A percentile compares a stretch with the other conserved stretches of the same genome.
Evolutionary conservation across 768 basidiomycete genomes (phyloP).

Genomic region (Cystoderma amianthinum): DNA sequence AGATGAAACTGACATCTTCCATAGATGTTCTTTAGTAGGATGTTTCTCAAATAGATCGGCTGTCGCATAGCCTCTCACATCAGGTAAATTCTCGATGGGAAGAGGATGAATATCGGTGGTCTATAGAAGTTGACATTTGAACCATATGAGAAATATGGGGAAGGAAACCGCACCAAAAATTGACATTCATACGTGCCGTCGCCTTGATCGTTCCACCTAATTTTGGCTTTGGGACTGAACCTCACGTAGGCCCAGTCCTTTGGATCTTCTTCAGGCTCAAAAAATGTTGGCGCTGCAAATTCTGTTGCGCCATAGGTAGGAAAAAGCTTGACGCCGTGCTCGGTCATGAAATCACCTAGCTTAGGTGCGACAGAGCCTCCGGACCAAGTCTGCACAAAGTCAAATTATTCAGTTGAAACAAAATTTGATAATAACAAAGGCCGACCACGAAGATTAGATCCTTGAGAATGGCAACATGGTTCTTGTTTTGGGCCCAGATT

Average conservation of each 20-base stretch:
- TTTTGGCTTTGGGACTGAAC: slow-evolving; percentile 13
- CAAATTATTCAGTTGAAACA: neutral
- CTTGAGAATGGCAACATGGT: slow-evolving; percentile 13
- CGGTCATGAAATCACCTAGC: slow-evolving; percentile 19
- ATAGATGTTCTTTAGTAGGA: slow-evolving; percentile 25
- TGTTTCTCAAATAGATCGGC: slow-evolving; percentile 29
- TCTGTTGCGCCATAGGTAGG: slow-evolving; percentile 23
- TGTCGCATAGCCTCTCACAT: slow-evolving; percentile 27
- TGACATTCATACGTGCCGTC: slow-evolving; percentile 31
- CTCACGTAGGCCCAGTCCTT: slow-evolving; percentile 24
- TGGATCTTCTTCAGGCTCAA: slow-evolving; percentile 11
- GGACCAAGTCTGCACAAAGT: slow-evolving; percentile 12
- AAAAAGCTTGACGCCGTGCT: slow-evolving; percentile 18
- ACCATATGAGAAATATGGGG: neutral
- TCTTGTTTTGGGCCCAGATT: slow-evolving; percentile 12
- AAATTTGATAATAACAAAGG: slow-evolving; percentile 18
- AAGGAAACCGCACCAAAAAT: slow-evolving; percentile 19
- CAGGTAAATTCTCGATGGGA: slow-evolving; percentile 23
- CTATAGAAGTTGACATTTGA: slow-evolving; percentile 7
- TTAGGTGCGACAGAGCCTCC: slow-evolving; percentile 24
- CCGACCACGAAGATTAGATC: slow-evolving; percentile 17
- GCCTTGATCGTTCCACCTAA: slow-evolving; percentile 24
- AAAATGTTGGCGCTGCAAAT: slow-evolving; percentile 12
- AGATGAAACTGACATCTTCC: slow-evolving; percentile 20
- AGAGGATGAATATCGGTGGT: slow-evolving; percentile 16